Evolutionary conservation across 352 stramenopile species (phyloP), one percentile per base, ranked within the genome.

Genomic region (Halophytophthora batemanensis): DNA sequence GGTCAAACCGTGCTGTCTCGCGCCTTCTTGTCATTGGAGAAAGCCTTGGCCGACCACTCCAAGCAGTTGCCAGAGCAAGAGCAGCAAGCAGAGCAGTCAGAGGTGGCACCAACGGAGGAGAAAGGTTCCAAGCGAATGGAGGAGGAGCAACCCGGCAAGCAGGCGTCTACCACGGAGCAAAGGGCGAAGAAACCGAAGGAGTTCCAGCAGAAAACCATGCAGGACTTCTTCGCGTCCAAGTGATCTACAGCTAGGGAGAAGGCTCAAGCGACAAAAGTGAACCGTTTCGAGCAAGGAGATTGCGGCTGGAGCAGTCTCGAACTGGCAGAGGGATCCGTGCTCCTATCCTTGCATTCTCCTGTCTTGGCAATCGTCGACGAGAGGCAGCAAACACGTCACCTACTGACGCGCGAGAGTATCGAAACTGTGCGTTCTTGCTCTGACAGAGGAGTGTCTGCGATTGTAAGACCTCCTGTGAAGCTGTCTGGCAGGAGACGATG

Each of bases 191-290:
- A 33, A 18, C 64, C 35, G 50, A 63, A 34, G 29, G 49, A 54
- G 19, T 21, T 55, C 21, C 56, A 69, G 11, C 61, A 69, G 25
- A 61, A 29, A 11, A 69, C 45, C 3, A 66, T 69, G 34, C 46
- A 66, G 34, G 61, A 69, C 17, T 66, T 66, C 45, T 66, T 61
- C 50, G 17, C 45, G 28, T 44, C 38, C 7, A 65, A 69, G 34
- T 41, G 55, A 39, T 58, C 29, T 55, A n/a, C 2, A 31, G 11
- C 17, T 47, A 17, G 23, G 21, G 10, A 29, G 31, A 45, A 31
- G 25, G 25, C 25, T 50, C 25, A 53, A 41, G 49, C 12, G 25
- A 45, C 35, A 41, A 49, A 14, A 50, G 29, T 36, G 28, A 39
- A 53, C 39, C n/a, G n/a, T n/a, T n/a, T n/a, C n/a, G n/a, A n/a